A percentile compares a stretch with the other conserved stretches of the same genome.
Evolutionary conservation across 331 rosid genomes (phyloP).

Genomic region (Rosa hybrid): DNA sequence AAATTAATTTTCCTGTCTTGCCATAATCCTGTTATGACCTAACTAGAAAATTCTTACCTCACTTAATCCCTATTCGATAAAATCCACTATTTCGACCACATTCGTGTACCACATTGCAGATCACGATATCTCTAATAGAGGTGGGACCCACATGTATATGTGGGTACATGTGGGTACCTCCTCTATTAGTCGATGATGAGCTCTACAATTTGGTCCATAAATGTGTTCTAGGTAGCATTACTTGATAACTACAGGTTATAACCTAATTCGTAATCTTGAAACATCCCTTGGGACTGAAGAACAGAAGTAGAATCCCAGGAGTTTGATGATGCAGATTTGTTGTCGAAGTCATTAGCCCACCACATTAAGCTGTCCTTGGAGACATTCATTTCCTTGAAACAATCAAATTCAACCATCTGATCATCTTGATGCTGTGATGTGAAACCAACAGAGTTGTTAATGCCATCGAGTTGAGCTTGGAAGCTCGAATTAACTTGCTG

Average conservation of each 20-base stretch:
- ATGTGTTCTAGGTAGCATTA: background rate
- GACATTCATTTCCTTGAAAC: conserved; percentile 59
- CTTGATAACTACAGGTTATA: conserved; percentile 46
- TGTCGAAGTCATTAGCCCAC: conserved; percentile 70
- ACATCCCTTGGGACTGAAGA: conserved; percentile 56
- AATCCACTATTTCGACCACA: conserved; percentile 5
- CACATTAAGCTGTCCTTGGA: conserved; percentile 62
- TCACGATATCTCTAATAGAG: background rate
- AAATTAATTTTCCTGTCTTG: background rate
- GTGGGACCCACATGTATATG: background rate
- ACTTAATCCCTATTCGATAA: conserved; percentile 6
- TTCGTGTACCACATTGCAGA: background rate
- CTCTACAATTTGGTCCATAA: background rate
- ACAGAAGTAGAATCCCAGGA: conserved; percentile 75
- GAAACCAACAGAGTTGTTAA: conserved; percentile 42
- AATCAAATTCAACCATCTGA: conserved; percentile 56
- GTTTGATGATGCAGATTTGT: conserved; percentile 61
- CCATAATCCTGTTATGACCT: conserved; percentile 11
- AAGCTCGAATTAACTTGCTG: conserved; percentile 38
- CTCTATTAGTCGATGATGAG: background rate
- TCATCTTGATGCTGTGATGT: conserved; percentile 30
- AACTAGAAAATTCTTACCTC: conserved; percentile 2
- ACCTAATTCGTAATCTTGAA: conserved; percentile 75
- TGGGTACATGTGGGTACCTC: background rate
- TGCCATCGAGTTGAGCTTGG: conserved; percentile 56